Percentiles rank a stretch among this genome's conserved stretches.
phyloP scores from a whole-genome alignment of 129 eudicot genomes.

The Gnaphalium uliginosum region DNA sequence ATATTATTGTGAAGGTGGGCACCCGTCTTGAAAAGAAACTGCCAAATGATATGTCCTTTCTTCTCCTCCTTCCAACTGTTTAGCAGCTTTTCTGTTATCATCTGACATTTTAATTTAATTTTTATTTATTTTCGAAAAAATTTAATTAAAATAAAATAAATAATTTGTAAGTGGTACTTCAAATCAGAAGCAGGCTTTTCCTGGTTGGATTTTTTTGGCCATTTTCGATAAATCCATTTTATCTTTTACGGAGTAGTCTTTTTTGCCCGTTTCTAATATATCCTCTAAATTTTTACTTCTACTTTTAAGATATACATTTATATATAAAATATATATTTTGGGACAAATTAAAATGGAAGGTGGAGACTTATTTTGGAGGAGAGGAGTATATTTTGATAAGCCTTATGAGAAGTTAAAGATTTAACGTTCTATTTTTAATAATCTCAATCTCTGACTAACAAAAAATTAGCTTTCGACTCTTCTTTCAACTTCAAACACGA shows the following conservation, averaged over 20 bases:
- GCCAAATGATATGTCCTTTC: slow-evolving; percentile 46
- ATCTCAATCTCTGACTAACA: too few relatives aligned
- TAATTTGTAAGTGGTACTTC: slow-evolving; percentile 38
- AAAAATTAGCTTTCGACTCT: too few relatives aligned
- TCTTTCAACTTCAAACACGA: too few relatives aligned
- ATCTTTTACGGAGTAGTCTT: slow-evolving; percentile 23
- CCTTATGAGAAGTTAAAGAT: too few relatives aligned
- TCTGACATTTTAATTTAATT: slow-evolving; percentile 39
- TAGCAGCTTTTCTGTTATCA: slow-evolving; percentile 60
- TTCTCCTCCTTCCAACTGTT: slow-evolving; percentile 51
- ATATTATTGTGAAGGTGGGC: slow-evolving; percentile 33
- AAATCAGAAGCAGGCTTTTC: slow-evolving; percentile 48
- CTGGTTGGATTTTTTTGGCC: slow-evolving; percentile 44
- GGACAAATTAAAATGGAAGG: too few relatives aligned
- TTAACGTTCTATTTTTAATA: too few relatives aligned
- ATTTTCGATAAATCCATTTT: slow-evolving; percentile 48
- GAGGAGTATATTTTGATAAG: too few relatives aligned
- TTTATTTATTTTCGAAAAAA: neutral
- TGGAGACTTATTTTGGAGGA: too few relatives aligned
- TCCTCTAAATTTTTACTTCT: neutral
- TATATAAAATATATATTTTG: too few relatives aligned
- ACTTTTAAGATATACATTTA: neutral
- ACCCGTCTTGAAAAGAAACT: slow-evolving; percentile 39
- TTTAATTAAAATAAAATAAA: neutral
- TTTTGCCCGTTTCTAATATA: slow-evolving; percentile 29